phyloP scores from a whole-genome alignment of 306 rosid genomes.

The Abrus pulchellus region DNA sequence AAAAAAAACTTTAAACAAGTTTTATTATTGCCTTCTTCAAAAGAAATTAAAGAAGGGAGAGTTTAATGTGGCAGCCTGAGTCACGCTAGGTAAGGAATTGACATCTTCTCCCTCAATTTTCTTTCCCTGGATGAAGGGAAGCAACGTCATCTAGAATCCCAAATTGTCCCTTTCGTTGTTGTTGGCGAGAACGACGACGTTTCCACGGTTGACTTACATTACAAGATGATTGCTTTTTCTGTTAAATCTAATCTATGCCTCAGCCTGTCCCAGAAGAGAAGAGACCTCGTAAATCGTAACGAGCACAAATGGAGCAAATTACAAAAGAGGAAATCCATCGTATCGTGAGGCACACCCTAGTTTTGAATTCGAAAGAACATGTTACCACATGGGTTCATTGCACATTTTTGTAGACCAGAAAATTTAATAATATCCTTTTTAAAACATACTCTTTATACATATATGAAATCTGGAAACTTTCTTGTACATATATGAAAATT shows the following conservation, averaged over 20 bases:
- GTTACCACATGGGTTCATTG: not conserved
- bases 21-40: not conserved
- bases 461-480: not conserved
- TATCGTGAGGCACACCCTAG: not conserved
- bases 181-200: constrained; percentile 34
- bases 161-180: constrained; percentile 21
- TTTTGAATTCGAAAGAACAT: not conserved
- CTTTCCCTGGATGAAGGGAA: constrained; percentile 24
- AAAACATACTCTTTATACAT: too few species aligned
- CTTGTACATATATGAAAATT: not conserved
- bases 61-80: constrained; percentile 21
- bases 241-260: not conserved
- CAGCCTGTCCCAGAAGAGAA: not conserved
- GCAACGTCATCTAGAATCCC: not conserved
- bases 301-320: not conserved
- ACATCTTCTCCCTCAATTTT: not conserved
- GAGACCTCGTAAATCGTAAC: not conserved
- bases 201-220: constrained; percentile 36
- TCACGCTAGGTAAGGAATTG: constrained; percentile 12
- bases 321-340: not conserved
- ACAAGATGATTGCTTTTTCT: not conserved
- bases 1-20: too few species aligned
- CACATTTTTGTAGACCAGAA: too few species aligned
- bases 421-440: too few species aligned
- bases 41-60: not conserved